phyloP scores from a whole-genome alignment of 2,329 filamentous ascomycete species.

The Aureobasidium sp. region DNA sequence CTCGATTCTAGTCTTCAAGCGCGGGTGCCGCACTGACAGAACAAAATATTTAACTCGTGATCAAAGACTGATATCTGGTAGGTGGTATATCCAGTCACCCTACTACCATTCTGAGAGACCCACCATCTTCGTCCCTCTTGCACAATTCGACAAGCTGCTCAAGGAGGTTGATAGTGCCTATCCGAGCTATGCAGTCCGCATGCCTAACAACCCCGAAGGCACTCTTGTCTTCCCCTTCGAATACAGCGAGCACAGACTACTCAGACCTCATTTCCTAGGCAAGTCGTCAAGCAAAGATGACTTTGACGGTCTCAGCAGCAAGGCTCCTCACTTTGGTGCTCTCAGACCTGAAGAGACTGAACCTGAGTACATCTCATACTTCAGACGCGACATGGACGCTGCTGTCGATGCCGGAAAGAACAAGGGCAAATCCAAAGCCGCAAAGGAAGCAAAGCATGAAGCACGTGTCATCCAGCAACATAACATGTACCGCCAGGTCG shows the following conservation, averaged over 20 bases:
- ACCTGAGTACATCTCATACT: constrained; percentile 36
- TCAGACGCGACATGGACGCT: constrained; percentile 47
- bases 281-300: constrained; percentile 41
- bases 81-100: constrained; percentile 21
- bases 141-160: constrained; percentile 58
- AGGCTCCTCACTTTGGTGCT: constrained; percentile 1
- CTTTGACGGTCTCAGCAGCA: constrained; percentile 29
- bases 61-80: constrained; percentile 9
- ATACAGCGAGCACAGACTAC: constrained; percentile 53
- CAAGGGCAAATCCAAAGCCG: constrained; percentile 37
- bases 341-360: constrained; percentile 14
- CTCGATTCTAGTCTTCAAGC: neutral
- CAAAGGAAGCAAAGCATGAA: constrained; percentile 42
- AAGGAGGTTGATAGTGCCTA: constrained; percentile 51
- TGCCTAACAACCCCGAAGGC: constrained; percentile 47
- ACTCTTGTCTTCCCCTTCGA: constrained; percentile 55
- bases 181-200: constrained; percentile 44
- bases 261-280: constrained; percentile 61
- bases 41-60: neutral
- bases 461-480: constrained; percentile 44
- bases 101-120: constrained; percentile 35
- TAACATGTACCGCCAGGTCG: constrained; percentile 47
- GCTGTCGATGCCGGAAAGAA: constrained; percentile 40
- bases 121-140: constrained; percentile 58
- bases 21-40: neutral